Base-by-base conservation (phyloP, 108 stramenopile species). In the Parmales sp. region DNA sequence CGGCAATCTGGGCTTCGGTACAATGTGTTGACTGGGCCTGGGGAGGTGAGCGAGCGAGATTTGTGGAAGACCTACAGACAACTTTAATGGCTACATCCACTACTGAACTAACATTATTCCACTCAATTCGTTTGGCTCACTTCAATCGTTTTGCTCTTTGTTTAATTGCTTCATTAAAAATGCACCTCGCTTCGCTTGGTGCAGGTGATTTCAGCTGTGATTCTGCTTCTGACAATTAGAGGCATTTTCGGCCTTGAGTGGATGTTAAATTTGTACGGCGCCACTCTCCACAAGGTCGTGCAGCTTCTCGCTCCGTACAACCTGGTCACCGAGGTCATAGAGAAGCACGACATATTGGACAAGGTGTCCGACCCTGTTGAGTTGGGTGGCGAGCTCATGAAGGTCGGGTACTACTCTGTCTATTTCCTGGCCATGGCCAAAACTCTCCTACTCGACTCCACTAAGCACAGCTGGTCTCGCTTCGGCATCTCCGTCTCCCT, bases 1-100 rank as follows among this genome's bases (percentile, higher is more conserved):
- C 76, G 88, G 23, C 82, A 93, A 73, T 88, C 87, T 20, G 88
- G 88, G 41, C 72, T 93, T 64, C 75, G 89, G 23, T 93, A 89
- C 73, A 80, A 83, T 69, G 73, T 90, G 16, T 71, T 90, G 45
- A 83, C 86, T n/a, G 91, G 91, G 45, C 91, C 91, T 0, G 91
- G 91, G 16, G 91, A 93, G 66, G 87, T 9, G 43, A 44, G 43
- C 43, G 16, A 9, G 43, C 43, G 43, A 9, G 16, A 44, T 9
- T 44, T 9, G 16, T 44, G 9, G 43, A 44, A 44, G 16, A 44
- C 43, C 16, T 16, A 13, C 43, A 44, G 16, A n/a, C n/a, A n/a
- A n/a, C n/a, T n/a, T n/a, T n/a, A n/a, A n/a, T n/a, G n/a, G n/a
- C n/a, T n/a, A n/a, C n/a, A n/a, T n/a, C n/a, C n/a, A n/a, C n/a